These are phyloP conservation scores for Tolypocladium capitatum DNA, from an alignment of 2,329 filamentous ascomycete genomes.

Conservation along the genomic window DNA sequence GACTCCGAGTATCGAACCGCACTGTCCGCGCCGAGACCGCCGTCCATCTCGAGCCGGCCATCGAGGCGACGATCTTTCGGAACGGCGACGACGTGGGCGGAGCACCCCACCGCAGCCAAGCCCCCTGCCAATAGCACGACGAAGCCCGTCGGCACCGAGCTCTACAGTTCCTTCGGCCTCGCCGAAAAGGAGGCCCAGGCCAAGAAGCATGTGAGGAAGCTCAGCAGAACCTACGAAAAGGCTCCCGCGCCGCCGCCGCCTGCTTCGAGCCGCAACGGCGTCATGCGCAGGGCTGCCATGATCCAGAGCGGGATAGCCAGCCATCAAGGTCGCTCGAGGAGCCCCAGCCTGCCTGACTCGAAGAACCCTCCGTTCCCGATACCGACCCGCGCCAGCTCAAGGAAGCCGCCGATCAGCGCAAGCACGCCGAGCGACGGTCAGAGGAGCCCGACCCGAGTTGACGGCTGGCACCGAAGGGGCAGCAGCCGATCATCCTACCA, in stretches of 20 bases:
- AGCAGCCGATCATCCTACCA: constrained; percentile 36
- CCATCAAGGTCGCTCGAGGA: constrained; percentile 50
- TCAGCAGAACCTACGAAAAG: constrained; percentile 24
- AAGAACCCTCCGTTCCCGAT: constrained; percentile 78
- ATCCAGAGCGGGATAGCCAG: constrained; percentile 66
- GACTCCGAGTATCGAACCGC: constrained; percentile 57
- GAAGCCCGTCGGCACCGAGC: constrained; percentile 26
- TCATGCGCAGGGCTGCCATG: constrained; percentile 66
- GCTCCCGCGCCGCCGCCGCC: constrained; percentile 15
- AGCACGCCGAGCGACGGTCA: constrained; percentile 60
- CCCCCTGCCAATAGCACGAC: constrained; percentile 13
- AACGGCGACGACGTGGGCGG: constrained; percentile 27
- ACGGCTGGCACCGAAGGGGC: constrained; percentile 42
- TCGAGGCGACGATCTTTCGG: constrained; percentile 29
- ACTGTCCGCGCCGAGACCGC: constrained; percentile 48
- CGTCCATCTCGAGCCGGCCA: constrained; percentile 20
- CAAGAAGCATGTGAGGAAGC: constrained; percentile 13
- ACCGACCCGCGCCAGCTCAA: constrained; percentile 75
- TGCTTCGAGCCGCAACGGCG: constrained; percentile 35
- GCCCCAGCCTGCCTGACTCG: constrained; percentile 49
- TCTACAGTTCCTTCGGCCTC: constrained; percentile 30
- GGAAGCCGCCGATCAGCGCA: constrained; percentile 51
- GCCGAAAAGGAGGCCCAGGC: constrained; percentile 16
- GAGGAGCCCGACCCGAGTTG: constrained; percentile 57
- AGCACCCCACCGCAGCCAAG: constrained; percentile 20